A percentile compares a stretch with the other conserved stretches of the same genome.
phyloP scores from a whole-genome alignment of 2,329 filamentous ascomycete genomes.

The Alternaria sp. region DNA sequence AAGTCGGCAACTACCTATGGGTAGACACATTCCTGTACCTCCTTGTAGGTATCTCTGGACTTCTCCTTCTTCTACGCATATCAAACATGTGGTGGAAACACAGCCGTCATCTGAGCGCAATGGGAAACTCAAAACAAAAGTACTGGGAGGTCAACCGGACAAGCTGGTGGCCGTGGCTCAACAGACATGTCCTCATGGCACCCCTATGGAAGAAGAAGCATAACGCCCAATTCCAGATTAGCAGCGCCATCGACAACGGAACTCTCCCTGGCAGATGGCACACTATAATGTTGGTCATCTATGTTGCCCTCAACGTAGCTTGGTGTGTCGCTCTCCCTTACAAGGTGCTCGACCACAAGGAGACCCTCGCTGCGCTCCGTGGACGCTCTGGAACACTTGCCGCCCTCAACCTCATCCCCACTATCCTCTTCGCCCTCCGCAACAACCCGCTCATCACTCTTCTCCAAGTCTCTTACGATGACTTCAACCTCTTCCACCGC shows the following conservation, averaged over 20 bases:
- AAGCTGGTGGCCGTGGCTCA: constrained; percentile 65
- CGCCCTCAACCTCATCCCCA: constrained; percentile 89
- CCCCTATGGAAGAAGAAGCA: constrained; percentile 79
- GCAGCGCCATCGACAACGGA: constrained; percentile 73
- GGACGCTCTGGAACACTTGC: constrained; percentile 86
- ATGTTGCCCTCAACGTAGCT: constrained; percentile 76
- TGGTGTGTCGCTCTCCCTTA: constrained; percentile 78
- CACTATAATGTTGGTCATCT: constrained; percentile 71
- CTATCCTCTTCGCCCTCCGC: constrained; percentile 86
- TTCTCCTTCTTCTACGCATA: constrained; percentile 55
- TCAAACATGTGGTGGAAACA: constrained; percentile 55
- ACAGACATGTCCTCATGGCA: constrained; percentile 72
- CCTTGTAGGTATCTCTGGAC: constrained; percentile 41
- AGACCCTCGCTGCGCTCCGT: constrained; percentile 81
- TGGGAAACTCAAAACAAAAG: constrained; percentile 53
- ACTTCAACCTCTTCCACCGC: constrained; percentile 89
- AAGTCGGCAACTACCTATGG: constrained; percentile 58
- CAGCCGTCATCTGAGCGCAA: constrained; percentile 56
- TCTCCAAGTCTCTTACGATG: constrained; percentile 91
- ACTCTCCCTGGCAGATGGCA: constrained; percentile 84
- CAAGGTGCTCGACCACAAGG: constrained; percentile 56
- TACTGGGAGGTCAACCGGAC: constrained; percentile 59
- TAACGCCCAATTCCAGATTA: constrained; percentile 77
- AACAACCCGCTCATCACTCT: constrained; percentile 91
- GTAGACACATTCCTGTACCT: constrained; percentile 55